Percentiles rank a stretch among this genome's conserved stretches.
Conservation (phyloP, 2,329 filamentous ascomycete genomes). For the Westerdykella aurantiaca region DNA sequence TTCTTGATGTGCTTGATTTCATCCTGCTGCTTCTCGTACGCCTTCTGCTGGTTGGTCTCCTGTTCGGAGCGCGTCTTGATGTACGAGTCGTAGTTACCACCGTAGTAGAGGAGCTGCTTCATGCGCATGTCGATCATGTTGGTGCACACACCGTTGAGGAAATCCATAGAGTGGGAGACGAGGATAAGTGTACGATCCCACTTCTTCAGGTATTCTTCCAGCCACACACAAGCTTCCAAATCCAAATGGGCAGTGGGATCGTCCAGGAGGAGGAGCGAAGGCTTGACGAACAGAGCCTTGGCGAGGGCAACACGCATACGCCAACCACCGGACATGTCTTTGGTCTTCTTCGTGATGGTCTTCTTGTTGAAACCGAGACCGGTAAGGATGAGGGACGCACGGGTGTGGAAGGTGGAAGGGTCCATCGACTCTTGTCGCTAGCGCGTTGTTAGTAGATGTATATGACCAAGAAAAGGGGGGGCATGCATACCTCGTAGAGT, state of each 20-base stretch:
- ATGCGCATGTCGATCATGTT: conserved; percentile 98
- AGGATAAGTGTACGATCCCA: conserved; percentile 96
- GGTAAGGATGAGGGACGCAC: conserved; percentile 92
- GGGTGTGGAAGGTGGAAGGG: conserved; percentile 90
- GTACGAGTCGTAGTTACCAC: conserved; percentile 98
- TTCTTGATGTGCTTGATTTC: conserved; percentile 99
- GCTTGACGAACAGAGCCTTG: conserved; percentile 98
- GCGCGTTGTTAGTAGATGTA: background rate
- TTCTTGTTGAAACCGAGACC: conserved; percentile 99
- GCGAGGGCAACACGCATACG: conserved; percentile 97
- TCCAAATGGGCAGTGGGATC: conserved; percentile 99
- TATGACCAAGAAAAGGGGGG: background rate
- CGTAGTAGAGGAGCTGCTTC: conserved; percentile 89
- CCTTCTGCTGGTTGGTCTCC: conserved; percentile 98
- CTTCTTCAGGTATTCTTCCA: conserved; percentile 99
- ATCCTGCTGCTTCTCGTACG: conserved; percentile 97
- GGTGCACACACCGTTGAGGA: conserved; percentile 96
- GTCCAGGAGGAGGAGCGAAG: conserved; percentile 88
- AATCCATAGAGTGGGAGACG: conserved; percentile 97
- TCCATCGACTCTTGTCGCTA: conserved; percentile 99
- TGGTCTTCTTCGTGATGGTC: conserved; percentile 98
- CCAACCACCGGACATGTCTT: conserved; percentile 99
- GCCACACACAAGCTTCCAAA: conserved; percentile 98
- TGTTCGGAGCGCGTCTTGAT: conserved; percentile 89
- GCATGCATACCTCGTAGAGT: conserved; percentile 75